Conservation (phyloP, 176 grass and related monocot genomes). For the Lolium rigidum region DNA sequence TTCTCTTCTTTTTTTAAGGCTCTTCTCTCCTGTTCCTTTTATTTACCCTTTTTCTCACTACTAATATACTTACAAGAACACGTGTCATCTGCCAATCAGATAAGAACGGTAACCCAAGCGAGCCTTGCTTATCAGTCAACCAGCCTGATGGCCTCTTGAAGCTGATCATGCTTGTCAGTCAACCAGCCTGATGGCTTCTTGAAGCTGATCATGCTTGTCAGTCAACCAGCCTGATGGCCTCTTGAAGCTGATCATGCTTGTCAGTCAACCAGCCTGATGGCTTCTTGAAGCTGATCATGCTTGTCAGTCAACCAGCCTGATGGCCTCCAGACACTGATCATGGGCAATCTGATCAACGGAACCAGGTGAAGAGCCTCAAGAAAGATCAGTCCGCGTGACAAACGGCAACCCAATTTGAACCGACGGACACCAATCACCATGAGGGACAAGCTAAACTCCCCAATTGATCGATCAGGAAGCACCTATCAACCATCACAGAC, state of each 20-base stretch:
- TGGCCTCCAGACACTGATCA: slow-evolving; percentile 32
- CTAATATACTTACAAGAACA: slow-evolving; percentile 9
- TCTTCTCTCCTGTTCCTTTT: neutral
- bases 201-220: slow-evolving; percentile 31
- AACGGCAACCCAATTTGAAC: neutral
- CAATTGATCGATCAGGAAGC: neutral
- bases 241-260: too few species aligned
- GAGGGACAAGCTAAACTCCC: neutral
- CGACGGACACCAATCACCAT: neutral
- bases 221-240: neutral
- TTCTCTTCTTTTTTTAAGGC: neutral
- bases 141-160: neutral
- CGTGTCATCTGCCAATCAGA: neutral
- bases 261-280: too few species aligned
- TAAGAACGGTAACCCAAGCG: neutral
- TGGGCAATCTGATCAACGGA: slow-evolving; percentile 1
- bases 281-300: too few species aligned
- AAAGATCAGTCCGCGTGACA: neutral
- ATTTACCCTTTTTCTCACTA: slow-evolving; percentile 14
- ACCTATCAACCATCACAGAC: neutral
- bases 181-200: neutral
- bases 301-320: too few species aligned
- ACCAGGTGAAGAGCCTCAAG: neutral
- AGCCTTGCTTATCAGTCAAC: slow-evolving; percentile 33
- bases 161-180: too few species aligned